Evolutionary conservation across 306 rosid genomes (phyloP).

Genomic region (Dalbergia cultrata): DNA sequence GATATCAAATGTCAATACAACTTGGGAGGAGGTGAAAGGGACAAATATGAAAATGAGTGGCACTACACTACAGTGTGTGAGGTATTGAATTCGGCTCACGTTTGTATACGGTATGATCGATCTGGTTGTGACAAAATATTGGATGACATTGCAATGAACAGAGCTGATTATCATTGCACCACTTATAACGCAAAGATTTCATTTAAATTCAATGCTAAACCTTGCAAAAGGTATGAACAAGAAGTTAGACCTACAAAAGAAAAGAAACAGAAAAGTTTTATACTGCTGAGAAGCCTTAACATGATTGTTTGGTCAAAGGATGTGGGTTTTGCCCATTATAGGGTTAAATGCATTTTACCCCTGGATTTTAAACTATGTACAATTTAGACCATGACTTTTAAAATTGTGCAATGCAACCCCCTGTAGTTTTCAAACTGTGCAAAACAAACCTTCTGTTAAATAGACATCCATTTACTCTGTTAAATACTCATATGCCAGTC

Average conservation of each 20-base stretch:
- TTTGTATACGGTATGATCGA: neutral
- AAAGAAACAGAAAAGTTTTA: too few relatives aligned
- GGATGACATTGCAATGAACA: neutral
- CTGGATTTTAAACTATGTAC: too few relatives aligned
- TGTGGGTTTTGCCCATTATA: constrained; percentile 28
- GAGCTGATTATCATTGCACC: neutral
- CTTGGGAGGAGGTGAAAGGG: neutral
- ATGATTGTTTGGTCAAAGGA: neutral
- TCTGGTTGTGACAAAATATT: neutral
- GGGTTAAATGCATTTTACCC: too few relatives aligned
- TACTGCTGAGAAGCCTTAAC: too few relatives aligned
- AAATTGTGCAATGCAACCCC: too few relatives aligned
- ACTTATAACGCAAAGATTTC: neutral
- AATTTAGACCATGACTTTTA: too few relatives aligned
- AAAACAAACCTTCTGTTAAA: too few relatives aligned
- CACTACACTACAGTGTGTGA: too few relatives aligned
- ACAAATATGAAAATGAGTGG: too few relatives aligned
- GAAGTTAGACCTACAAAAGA: neutral
- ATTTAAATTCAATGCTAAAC: neutral
- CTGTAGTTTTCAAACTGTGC: too few relatives aligned
- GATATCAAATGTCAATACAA: neutral
- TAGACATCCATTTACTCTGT: too few relatives aligned
- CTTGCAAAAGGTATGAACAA: neutral
- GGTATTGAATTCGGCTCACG: neutral
- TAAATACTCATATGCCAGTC: too few relatives aligned